Base-by-base conservation (phyloP, 169 alveolate species). In the Babesia caballi region DNA sequence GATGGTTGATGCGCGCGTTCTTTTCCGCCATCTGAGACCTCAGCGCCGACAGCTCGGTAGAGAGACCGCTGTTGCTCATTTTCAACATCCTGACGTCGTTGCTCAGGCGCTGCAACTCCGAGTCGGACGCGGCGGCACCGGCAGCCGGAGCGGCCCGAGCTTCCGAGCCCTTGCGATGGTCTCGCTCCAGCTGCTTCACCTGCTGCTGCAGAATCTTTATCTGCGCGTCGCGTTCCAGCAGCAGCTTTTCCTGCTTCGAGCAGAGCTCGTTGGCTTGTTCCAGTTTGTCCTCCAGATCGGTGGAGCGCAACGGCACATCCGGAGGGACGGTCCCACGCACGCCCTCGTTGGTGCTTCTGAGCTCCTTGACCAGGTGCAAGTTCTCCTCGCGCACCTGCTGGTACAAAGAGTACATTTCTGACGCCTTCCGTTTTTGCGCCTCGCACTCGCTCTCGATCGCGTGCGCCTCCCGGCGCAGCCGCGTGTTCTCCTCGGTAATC, bases 321-420 rank as follows among this genome's bases (percentile, higher is more conserved):
- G 9, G 47, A 40, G 47, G n/a, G n/a, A n/a, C n/a, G n/a, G n/a
- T n/a, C n/a, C n/a, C n/a, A n/a, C n/a, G n/a, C 25, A 17, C 42
- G 53, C 25, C 21, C 21, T 8, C 53, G 27, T 17, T n/a, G 12
- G 30, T 19, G 53, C 53, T 46, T 41, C 46, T 63, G 11, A 63
- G 41, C 35, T 63, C 49, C 36, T 50, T 21, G 5, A 21, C 60
- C 27, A 63, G 27, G 35, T 50, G 23, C 28, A 49, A 15, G 35
- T 63, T 63, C 36, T 63, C 73, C 47, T 44, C 49, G 44, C 28
- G 73, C 28, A 49, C 21, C 50, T 63, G 73, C 50, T 63, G 58
- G 60, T 63, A 63, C 52, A 63, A 27, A 9, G 32, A 47, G 14
- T 44, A 47, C 4, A 49, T 49, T 38, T 63, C 73, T 0, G 73